Conservation (phyloP, 2,329 filamentous ascomycete species). For the Pochonia chlamydosporia region DNA sequence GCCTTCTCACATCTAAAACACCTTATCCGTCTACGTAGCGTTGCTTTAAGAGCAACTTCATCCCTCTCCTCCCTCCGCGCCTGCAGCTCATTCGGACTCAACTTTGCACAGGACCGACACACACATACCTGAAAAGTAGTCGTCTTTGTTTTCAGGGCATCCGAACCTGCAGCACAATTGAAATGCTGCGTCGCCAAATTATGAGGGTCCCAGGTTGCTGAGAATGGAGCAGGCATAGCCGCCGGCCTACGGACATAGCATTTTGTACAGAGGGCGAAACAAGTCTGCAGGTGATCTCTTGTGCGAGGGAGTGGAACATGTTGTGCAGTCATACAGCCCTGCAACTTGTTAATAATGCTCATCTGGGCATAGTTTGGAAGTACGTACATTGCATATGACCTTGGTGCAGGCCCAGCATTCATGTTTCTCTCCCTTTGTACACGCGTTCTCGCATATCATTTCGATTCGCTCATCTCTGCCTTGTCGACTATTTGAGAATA, state of each 20-base stretch:
- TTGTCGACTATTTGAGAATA: background rate
- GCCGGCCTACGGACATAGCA: constrained; percentile 9
- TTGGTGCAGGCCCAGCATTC: constrained; percentile 14
- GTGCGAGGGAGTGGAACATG: constrained; percentile 7
- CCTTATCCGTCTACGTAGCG: constrained; percentile 7
- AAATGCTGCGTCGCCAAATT: constrained; percentile 11
- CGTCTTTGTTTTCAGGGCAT: background rate
- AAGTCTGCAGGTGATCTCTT: constrained; percentile 7
- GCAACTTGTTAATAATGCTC: no score
- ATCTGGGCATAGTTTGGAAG: no score
- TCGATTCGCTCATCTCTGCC: constrained; percentile 4
- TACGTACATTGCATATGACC: constrained; percentile 11
- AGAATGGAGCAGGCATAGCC: background rate
- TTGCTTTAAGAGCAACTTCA: background rate
- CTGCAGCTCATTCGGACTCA: background rate
- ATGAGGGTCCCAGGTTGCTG: constrained; percentile 3
- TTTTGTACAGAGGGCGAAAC: constrained; percentile 13
- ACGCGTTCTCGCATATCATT: constrained; percentile 9
- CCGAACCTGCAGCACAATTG: background rate
- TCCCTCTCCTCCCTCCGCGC: constrained; percentile 10
- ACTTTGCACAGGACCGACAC: constrained; percentile 9
- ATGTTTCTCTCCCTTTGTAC: constrained; percentile 2
- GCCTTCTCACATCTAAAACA: constrained; percentile 10
- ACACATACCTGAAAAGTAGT: background rate
- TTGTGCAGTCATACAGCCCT: no score